Percentiles rank a stretch among this genome's conserved stretches.
Conservation (phyloP, 768 basidiomycete genomes). For the Mycena albidolilacea region DNA sequence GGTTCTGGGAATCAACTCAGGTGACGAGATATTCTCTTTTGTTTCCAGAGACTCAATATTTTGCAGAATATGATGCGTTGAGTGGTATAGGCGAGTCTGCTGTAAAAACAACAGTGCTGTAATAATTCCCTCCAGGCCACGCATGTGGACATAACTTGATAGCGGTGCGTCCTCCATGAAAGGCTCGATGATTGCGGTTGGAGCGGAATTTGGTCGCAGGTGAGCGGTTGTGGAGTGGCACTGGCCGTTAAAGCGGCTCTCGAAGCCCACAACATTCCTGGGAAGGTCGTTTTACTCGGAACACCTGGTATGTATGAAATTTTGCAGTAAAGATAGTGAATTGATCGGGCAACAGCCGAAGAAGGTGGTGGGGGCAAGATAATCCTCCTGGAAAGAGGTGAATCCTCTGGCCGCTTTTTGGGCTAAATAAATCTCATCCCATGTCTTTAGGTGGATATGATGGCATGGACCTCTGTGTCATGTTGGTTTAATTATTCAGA, state of each 20-base stretch:
- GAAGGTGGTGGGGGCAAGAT: slow-evolving; percentile 87
- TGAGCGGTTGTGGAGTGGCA: slow-evolving; percentile 79
- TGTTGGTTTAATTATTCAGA: slow-evolving; percentile 57
- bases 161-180: slow-evolving; percentile 58
- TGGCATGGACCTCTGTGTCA: slow-evolving; percentile 86
- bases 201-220: background rate
- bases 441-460: slow-evolving; percentile 73
- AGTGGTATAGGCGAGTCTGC: slow-evolving; percentile 57
- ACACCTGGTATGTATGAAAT: slow-evolving; percentile 70
- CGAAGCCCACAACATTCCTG: slow-evolving; percentile 71
- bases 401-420: background rate
- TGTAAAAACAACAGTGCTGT: background rate
- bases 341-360: slow-evolving; percentile 66
- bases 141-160: slow-evolving; percentile 88
- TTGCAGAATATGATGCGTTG: slow-evolving; percentile 62
- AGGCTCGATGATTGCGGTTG: background rate
- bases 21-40: slow-evolving; percentile 61
- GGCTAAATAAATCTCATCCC: background rate
- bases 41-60: background rate
- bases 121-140: slow-evolving; percentile 69
- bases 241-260: slow-evolving; percentile 81
- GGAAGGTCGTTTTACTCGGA: slow-evolving; percentile 81
- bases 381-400: slow-evolving; percentile 69
- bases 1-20: slow-evolving; percentile 84
- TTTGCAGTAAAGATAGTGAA: slow-evolving; percentile 12